phyloP scores from a whole-genome alignment of 73 alveolate species.

The Durusdinium trenchii region DNA sequence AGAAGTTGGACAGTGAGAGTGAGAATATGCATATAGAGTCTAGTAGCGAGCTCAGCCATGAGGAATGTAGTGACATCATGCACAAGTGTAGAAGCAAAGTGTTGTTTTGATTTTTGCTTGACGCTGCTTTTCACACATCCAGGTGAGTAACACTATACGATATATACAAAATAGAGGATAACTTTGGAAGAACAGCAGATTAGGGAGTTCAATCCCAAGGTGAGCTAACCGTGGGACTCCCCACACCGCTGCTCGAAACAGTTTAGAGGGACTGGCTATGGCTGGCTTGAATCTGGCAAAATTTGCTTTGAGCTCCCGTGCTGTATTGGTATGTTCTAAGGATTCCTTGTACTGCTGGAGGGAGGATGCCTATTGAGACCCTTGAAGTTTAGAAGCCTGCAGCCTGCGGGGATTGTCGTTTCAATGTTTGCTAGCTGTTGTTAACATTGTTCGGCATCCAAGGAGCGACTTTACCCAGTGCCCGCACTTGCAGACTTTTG shows the following conservation, averaged over 20 bases:
- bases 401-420: background rate
- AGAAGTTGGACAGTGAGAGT: too few species aligned
- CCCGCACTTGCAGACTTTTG: conserved; percentile 64
- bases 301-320: background rate
- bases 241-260: background rate
- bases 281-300: background rate
- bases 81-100: too few species aligned
- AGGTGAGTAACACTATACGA: too few species aligned
- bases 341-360: conserved; percentile 87
- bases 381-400: background rate
- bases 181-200: too few species aligned
- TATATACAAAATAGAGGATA: too few species aligned
- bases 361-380: conserved; percentile 42
- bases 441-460: background rate
- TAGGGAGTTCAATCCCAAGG: too few species aligned
- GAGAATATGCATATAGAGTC: too few species aligned
- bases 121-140: too few species aligned
- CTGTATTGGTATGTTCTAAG: background rate
- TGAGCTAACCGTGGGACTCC: background rate
- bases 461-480: conserved; percentile 80
- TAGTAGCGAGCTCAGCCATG: too few species aligned
- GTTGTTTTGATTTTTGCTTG: too few species aligned
- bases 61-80: too few species aligned
- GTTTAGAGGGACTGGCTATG: background rate
- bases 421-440: background rate